phyloP scores from a whole-genome alignment of 2,329 filamentous ascomycete genomes.

The Knoxdaviesia proteae region DNA sequence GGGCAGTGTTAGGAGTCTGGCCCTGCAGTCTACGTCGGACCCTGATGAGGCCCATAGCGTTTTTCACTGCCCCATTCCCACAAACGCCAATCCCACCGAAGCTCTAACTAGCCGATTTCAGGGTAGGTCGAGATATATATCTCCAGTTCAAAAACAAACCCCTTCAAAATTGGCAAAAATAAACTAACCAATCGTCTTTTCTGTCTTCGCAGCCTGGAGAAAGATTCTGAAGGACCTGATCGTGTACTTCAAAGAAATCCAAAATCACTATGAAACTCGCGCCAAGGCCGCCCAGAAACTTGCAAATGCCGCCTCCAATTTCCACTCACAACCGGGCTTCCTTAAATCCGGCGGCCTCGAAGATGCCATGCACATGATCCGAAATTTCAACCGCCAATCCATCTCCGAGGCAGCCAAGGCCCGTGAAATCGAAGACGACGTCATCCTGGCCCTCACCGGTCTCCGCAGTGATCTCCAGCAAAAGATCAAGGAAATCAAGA shows the following conservation, averaged over 20 bases:
- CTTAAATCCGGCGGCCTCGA: slow-evolving; percentile 65
- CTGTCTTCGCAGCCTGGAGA: slow-evolving; percentile 49
- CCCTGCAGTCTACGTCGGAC: slow-evolving; percentile 46
- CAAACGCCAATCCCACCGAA: slow-evolving; percentile 71
- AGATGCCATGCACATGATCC: slow-evolving; percentile 64
- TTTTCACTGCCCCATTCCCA: slow-evolving; percentile 80
- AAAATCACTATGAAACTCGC: slow-evolving; percentile 69
- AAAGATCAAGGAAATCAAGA: slow-evolving; percentile 98
- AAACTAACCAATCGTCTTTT: slow-evolving; percentile 1
- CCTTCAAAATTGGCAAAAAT: neutral
- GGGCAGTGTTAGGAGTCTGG: slow-evolving; percentile 68
- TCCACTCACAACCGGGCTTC: slow-evolving; percentile 53
- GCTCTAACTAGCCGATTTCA: slow-evolving; percentile 74
- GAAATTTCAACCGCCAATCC: slow-evolving; percentile 63
- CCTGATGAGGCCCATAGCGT: slow-evolving; percentile 58
- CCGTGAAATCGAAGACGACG: slow-evolving; percentile 74
- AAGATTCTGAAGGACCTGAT: slow-evolving; percentile 91
- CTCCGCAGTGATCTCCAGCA: slow-evolving; percentile 74
- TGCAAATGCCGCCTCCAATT: slow-evolving; percentile 67
- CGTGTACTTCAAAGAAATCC: slow-evolving; percentile 79
- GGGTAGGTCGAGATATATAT: slow-evolving; percentile 27
- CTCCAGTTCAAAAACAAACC: neutral
- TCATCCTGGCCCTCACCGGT: slow-evolving; percentile 70
- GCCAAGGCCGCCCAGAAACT: slow-evolving; percentile 68
- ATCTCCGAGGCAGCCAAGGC: slow-evolving; percentile 72